phyloP scores from a whole-genome alignment of 345 rosid species.

The Acer negundo region DNA sequence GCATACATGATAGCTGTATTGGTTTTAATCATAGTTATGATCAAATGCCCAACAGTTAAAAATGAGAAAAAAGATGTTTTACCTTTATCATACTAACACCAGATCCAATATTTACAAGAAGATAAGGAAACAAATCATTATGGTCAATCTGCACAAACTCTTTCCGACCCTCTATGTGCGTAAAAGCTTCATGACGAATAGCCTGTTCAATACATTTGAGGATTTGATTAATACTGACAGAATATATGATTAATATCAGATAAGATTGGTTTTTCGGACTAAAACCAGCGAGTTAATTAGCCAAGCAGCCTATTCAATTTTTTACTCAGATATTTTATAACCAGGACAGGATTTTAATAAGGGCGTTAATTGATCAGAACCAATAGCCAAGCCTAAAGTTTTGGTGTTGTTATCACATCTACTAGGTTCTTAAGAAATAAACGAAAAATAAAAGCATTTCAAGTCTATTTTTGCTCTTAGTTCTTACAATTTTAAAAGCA shows the following conservation, averaged over 20 bases:
- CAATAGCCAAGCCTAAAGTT: not conserved
- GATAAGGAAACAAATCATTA: constrained; percentile 94
- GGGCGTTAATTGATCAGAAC: not conserved
- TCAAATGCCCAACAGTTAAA: constrained; percentile 10
- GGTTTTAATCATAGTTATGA: constrained; percentile 12
- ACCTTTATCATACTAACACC: constrained; percentile 99
- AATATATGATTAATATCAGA: not conserved
- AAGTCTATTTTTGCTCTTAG: not conserved
- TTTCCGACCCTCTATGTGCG: constrained; percentile 92
- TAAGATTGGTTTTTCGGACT: not conserved
- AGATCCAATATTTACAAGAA: constrained; percentile 96
- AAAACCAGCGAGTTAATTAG: not conserved
- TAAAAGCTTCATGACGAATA: constrained; percentile 99
- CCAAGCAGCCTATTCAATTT: not conserved
- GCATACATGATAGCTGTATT: constrained; percentile 1
- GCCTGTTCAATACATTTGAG: constrained; percentile 54
- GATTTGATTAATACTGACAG: not conserved
- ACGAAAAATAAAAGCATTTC: not conserved
- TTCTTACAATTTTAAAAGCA: not conserved
- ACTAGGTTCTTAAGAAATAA: not conserved
- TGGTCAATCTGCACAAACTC: constrained; percentile 93
- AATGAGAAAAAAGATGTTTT: constrained; percentile 15
- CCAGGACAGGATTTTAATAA: not conserved
- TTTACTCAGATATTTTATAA: not conserved
- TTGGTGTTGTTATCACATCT: not conserved